A percentile compares a stretch with the other conserved stretches of the same genome.
phyloP scores from a whole-genome alignment of 495 filamentous ascomycete genomes.

The Penicillium paxilli region DNA sequence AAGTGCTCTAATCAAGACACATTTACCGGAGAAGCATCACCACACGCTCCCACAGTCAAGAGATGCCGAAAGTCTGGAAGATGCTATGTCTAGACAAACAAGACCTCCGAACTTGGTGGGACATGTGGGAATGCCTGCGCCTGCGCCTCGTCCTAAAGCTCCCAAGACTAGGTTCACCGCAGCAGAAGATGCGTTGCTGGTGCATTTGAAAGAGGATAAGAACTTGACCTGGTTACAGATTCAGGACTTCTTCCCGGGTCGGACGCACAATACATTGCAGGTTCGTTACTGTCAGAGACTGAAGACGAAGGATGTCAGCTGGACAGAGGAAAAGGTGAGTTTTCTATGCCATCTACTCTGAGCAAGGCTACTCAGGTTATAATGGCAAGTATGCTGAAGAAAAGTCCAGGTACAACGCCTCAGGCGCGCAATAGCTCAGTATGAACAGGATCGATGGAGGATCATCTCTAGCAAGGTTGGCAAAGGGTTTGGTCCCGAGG shows the following conservation, averaged over 20 bases:
- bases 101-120: conserved; percentile 70
- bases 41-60: conserved; percentile 30
- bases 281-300: conserved; percentile 93
- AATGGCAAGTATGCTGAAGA: not conserved
- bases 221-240: conserved; percentile 95
- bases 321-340: conserved; percentile 83
- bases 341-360: not conserved
- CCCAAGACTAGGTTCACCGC: conserved; percentile 89
- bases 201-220: conserved; percentile 90
- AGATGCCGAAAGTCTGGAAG: not conserved
- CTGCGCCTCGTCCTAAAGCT: conserved; percentile 71
- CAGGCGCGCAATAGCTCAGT: conserved; percentile 76
- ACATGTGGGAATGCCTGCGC: conserved; percentile 77
- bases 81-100: not conserved
- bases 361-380: not conserved
- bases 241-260: conserved; percentile 87
- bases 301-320: conserved; percentile 87
- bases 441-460: conserved; percentile 88
- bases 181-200: conserved; percentile 80
- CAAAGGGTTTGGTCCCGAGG: conserved; percentile 76
- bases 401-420: conserved; percentile 71
- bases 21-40: conserved; percentile 59
- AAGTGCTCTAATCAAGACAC: conserved; percentile 18
- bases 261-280: conserved; percentile 84
- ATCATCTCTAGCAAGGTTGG: conserved; percentile 86